These are phyloP conservation scores for Paecilomyces fulvus DNA, from an alignment of 2,329 filamentous ascomycete genomes.

Conservation along the genomic window DNA sequence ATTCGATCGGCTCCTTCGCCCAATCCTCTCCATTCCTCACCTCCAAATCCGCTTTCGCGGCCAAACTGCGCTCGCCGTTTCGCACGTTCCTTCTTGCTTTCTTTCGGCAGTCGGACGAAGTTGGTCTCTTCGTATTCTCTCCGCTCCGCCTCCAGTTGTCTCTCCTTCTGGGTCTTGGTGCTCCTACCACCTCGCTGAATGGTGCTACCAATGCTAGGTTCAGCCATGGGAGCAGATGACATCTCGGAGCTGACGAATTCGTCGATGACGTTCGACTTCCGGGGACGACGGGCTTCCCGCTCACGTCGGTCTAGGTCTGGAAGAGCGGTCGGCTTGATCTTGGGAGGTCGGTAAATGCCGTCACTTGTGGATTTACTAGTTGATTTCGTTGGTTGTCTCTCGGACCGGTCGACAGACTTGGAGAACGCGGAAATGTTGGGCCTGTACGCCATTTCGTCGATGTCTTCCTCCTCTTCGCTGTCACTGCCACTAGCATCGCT, in stretches of 20 bases:
- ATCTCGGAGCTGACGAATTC: conserved; percentile 86
- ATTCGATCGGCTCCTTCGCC: conserved; percentile 82
- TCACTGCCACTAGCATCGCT: conserved; percentile 6
- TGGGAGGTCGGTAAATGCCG: conserved; percentile 81
- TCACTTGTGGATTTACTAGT: conserved; percentile 34
- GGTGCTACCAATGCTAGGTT: conserved; percentile 87
- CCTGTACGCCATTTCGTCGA: conserved; percentile 54
- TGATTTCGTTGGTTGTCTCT: conserved; percentile 13
- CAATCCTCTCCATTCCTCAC: conserved; percentile 85
- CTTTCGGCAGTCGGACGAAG: conserved; percentile 75
- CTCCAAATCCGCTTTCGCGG: conserved; percentile 60
- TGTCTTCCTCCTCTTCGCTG: conserved; percentile 33
- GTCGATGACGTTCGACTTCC: conserved; percentile 77
- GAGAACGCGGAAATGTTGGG: conserved; percentile 48
- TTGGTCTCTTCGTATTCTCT: conserved; percentile 86
- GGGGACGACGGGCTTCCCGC: conserved; percentile 52
- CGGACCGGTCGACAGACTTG: conserved; percentile 28
- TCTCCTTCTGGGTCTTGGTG: conserved; percentile 67
- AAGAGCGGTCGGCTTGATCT: conserved; percentile 79
- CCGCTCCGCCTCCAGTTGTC: conserved; percentile 68
- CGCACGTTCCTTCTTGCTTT: conserved; percentile 76
- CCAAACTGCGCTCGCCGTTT: conserved; percentile 45
- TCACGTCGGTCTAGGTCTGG: conserved; percentile 54
- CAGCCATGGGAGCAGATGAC: conserved; percentile 67
- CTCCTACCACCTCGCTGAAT: conserved; percentile 71